phyloP scores from a whole-genome alignment of 805 yeast genomes.

The Monosporozyma unispora region DNA sequence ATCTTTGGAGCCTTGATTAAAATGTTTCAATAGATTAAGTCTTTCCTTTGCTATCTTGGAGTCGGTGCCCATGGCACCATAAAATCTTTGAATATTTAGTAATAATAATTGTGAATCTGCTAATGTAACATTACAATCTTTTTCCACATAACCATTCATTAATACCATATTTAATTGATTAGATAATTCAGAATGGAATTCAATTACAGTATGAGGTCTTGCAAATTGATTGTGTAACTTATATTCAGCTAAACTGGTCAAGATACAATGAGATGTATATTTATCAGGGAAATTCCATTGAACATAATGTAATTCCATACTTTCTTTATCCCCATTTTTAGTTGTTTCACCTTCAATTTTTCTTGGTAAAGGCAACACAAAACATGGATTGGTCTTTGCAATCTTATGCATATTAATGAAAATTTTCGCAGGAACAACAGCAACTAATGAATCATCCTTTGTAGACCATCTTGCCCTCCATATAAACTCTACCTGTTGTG shows the following conservation, averaged over 20 bases:
- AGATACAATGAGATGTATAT: slow-evolving; percentile 74
- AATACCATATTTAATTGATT: slow-evolving; percentile 54
- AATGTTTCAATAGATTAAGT: slow-evolving; percentile 49
- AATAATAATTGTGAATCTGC: slow-evolving; percentile 73
- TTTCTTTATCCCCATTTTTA: slow-evolving; percentile 32
- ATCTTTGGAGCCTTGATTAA: slow-evolving; percentile 58
- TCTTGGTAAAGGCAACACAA: slow-evolving; percentile 81
- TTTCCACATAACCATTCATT: slow-evolving; percentile 80
- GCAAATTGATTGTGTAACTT: slow-evolving; percentile 87
- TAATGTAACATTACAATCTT: slow-evolving; percentile 54
- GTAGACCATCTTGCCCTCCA: slow-evolving; percentile 83
- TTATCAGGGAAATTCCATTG: slow-evolving; percentile 92
- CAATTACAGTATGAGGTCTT: slow-evolving; percentile 86
- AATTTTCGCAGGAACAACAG: slow-evolving; percentile 49
- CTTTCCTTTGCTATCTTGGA: slow-evolving; percentile 41
- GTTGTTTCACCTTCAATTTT: slow-evolving; percentile 34
- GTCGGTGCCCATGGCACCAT: slow-evolving; percentile 52
- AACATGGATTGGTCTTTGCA: slow-evolving; percentile 70
- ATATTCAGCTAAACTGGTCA: slow-evolving; percentile 86
- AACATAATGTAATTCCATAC: slow-evolving; percentile 76
- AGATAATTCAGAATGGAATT: slow-evolving; percentile 73
- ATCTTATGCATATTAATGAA: slow-evolving; percentile 53
- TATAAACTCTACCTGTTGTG: slow-evolving; percentile 60
- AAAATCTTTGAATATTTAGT: slow-evolving; percentile 71
- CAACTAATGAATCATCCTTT: slow-evolving; percentile 53